A percentile compares a stretch with the other conserved stretches of the same genome.
These are phyloP conservation scores for Chytridium lagenaria DNA, from an alignment of 371 early-diverging fungal species.

Conservation along the genomic window DNA sequence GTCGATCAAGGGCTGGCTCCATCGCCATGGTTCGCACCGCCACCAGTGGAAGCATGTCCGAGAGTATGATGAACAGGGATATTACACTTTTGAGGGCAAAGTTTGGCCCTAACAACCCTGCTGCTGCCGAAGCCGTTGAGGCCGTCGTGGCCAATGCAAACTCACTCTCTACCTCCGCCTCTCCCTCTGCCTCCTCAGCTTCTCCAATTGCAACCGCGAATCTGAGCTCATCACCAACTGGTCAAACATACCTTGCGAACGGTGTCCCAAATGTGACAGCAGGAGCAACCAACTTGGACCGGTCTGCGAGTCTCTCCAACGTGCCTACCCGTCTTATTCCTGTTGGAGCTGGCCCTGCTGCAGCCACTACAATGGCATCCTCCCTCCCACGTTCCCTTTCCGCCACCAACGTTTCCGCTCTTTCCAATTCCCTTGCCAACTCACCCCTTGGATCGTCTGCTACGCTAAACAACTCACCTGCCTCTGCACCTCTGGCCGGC, in stretches of 20 bases:
- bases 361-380: conserved; percentile 6
- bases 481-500: background rate
- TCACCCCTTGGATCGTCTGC: background rate
- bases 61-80: background rate
- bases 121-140: conserved; percentile 19
- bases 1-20: conserved; percentile 8
- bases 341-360: conserved; percentile 14
- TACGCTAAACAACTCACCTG: background rate
- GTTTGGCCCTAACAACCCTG: conserved; percentile 20
- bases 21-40: background rate
- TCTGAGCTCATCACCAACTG: conserved; percentile 11
- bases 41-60: conserved; percentile 12
- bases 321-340: conserved; percentile 5
- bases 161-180: conserved; percentile 4
- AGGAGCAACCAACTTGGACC: background rate
- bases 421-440: background rate
- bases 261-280: conserved; percentile 17
- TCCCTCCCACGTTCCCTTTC: conserved; percentile 1
- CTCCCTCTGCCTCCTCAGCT: background rate
- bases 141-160: conserved; percentile 1
- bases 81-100: conserved; percentile 8
- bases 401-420: conserved; percentile 1
- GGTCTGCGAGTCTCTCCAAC: background rate
- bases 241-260: background rate
- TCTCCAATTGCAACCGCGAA: conserved; percentile 7